These are phyloP conservation scores for Luffa aegyptiaca DNA, from an alignment of 306 rosid species.

Conservation along the genomic window DNA sequence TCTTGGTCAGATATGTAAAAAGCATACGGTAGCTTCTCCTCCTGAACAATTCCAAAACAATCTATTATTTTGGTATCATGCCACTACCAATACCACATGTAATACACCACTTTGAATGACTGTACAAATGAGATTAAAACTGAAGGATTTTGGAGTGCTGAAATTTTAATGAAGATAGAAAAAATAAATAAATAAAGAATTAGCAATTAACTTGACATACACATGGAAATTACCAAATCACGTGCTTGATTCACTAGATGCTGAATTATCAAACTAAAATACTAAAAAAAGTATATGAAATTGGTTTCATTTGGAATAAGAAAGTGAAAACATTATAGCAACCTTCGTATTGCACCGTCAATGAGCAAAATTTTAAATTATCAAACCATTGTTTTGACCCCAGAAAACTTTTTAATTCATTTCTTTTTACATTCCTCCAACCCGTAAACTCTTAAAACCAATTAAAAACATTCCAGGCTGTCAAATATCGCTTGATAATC, in stretches of 20 bases:
- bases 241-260: neutral
- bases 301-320: neutral
- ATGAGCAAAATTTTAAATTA: neutral
- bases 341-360: neutral
- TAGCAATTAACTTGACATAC: neutral
- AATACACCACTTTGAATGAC: neutral
- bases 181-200: neutral
- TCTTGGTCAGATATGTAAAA: conserved; percentile 77
- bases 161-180: neutral
- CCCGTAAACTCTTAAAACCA: neutral
- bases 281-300: neutral
- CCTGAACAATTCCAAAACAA: conserved; percentile 31
- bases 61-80: neutral
- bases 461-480: neutral
- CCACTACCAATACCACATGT: neutral
- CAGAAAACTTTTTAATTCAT: neutral
- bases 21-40: conserved; percentile 82
- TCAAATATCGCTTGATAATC: neutral
- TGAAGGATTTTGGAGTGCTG: neutral
- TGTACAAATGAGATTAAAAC: neutral
- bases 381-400: neutral
- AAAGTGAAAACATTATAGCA: neutral
- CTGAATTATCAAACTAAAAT: neutral
- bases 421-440: neutral
- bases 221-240: neutral